A percentile compares a stretch with the other conserved stretches of the same genome.
Evolutionary conservation across 2,329 filamentous ascomycete genomes (phyloP).

Genomic region (Septoria petroselini): DNA sequence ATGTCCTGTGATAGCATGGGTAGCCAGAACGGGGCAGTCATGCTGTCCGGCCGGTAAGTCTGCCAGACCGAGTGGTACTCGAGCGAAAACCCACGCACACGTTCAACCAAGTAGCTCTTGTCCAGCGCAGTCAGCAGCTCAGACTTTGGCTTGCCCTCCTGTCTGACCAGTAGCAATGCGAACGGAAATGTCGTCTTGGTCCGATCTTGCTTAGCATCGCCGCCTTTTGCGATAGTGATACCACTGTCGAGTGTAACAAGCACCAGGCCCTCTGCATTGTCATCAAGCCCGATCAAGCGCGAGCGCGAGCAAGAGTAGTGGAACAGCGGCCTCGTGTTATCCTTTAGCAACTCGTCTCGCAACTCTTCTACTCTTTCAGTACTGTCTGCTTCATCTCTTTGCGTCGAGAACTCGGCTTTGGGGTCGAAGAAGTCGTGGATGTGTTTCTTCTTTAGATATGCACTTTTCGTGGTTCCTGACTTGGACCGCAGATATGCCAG

Average conservation of each 20-base stretch:
- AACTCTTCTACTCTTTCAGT: conserved; percentile 32
- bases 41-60: conserved; percentile 44
- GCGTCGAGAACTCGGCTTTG: conserved; percentile 27
- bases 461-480: conserved; percentile 28
- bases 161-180: conserved; percentile 51
- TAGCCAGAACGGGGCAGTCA: conserved; percentile 51
- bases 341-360: conserved; percentile 45
- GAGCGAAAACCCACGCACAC: conserved; percentile 53
- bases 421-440: conserved; percentile 42
- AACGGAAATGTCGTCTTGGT: conserved; percentile 46
- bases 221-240: conserved; percentile 42
- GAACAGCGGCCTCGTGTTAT: conserved; percentile 49
- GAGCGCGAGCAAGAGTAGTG: conserved; percentile 47
- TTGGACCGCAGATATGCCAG: conserved; percentile 27
- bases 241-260: conserved; percentile 51
- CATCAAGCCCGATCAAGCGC: conserved; percentile 49
- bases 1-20: conserved; percentile 51
- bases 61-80: conserved; percentile 54
- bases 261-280: conserved; percentile 42
- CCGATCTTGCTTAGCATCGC: conserved; percentile 13
- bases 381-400: conserved; percentile 26
- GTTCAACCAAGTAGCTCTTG: conserved; percentile 45
- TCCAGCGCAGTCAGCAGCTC: conserved; percentile 46
- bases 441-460: conserved; percentile 44
- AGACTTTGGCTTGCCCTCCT: conserved; percentile 44